Percentiles rank a stretch among this genome's conserved stretches.
Evolutionary conservation across 1,139 yeast genomes (phyloP).

Genomic region (Debaryomyces nepalensis): DNA sequence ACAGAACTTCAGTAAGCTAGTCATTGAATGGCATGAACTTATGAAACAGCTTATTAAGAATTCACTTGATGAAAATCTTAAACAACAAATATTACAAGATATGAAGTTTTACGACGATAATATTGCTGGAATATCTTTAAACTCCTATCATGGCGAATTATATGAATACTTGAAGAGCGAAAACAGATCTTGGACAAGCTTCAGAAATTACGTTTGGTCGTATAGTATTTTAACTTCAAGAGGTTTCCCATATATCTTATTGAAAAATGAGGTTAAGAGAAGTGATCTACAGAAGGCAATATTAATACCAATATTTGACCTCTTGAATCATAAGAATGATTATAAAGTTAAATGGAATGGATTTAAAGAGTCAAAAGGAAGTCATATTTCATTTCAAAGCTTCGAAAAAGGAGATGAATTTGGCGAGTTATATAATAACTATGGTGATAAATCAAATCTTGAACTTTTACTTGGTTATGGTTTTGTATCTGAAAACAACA

Average conservation of each 20-base stretch:
- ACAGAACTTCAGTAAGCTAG: conserved; percentile 13
- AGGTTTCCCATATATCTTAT: conserved; percentile 16
- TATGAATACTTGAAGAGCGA: conserved; percentile 7
- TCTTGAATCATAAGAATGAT: conserved; percentile 15
- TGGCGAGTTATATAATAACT: conserved; percentile 15
- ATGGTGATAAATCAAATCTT: conserved; percentile 16
- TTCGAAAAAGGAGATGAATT: conserved; percentile 2
- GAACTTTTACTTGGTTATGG: conserved; percentile 16
- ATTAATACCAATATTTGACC: conserved; percentile 15
- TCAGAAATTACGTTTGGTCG: conserved; percentile 16
- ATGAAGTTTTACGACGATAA: conserved; percentile 8
- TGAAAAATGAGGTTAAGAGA: conserved; percentile 1
- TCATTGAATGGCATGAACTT: conserved; percentile 14
- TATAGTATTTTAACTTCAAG: conserved; percentile 16
- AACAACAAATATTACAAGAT: conserved; percentile 8
- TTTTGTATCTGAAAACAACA: conserved; percentile 13
- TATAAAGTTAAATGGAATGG: conserved; percentile 13
- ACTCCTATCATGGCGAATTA: conserved; percentile 6
- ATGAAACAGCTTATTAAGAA: conserved; percentile 5
- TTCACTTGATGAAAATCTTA: neutral
- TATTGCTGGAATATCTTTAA: conserved; percentile 1
- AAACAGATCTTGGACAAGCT: conserved; percentile 15
- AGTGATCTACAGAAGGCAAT: conserved; percentile 12
- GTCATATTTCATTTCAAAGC: conserved; percentile 9
- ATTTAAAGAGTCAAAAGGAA: neutral